Evolutionary conservation across 768 basidiomycete genomes (phyloP).

Genomic region (Postia placenta): DNA sequence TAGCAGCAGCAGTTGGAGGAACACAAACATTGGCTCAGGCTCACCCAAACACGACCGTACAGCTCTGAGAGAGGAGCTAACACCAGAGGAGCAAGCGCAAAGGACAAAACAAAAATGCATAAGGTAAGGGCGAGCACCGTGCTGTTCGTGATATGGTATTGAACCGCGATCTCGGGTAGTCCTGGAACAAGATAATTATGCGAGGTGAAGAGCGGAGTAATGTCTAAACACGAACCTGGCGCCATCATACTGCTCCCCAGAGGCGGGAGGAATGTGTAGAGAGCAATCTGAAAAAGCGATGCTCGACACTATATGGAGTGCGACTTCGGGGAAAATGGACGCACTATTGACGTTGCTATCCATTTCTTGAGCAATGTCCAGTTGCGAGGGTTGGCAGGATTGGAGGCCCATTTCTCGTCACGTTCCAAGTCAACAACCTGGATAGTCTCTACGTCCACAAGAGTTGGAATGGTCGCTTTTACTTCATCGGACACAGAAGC

Average conservation of each 20-base stretch:
- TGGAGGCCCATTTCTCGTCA: constrained; percentile 57
- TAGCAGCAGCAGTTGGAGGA: not conserved
- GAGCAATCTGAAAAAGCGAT: constrained; percentile 36
- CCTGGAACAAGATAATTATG: too few relatives aligned
- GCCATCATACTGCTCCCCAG: constrained; percentile 60
- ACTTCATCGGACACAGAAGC: too few relatives aligned
- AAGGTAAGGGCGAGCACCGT: constrained; percentile 51
- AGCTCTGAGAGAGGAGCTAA: constrained; percentile 66
- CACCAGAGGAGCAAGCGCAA: constrained; percentile 56
- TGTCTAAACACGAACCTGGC: too few relatives aligned
- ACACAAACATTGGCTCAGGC: not conserved
- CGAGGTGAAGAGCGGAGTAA: too few relatives aligned
- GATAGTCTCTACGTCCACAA: too few relatives aligned
- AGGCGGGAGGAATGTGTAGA: constrained; percentile 50
- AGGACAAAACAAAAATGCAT: constrained; percentile 57
- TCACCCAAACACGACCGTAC: constrained; percentile 65
- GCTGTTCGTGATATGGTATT: constrained; percentile 45
- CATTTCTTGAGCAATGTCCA: constrained; percentile 58
- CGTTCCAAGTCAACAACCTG: too few relatives aligned
- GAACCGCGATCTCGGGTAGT: constrained; percentile 46
- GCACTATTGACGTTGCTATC: constrained; percentile 43
- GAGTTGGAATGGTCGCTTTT: too few relatives aligned
- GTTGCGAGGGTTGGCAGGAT: constrained; percentile 61
- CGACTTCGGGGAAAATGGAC: constrained; percentile 6
- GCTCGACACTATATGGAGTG: constrained; percentile 25